These are phyloP conservation scores for Aspergillus sojae DNA, from an alignment of 2,329 filamentous ascomycete genomes.

Conservation along the genomic window DNA sequence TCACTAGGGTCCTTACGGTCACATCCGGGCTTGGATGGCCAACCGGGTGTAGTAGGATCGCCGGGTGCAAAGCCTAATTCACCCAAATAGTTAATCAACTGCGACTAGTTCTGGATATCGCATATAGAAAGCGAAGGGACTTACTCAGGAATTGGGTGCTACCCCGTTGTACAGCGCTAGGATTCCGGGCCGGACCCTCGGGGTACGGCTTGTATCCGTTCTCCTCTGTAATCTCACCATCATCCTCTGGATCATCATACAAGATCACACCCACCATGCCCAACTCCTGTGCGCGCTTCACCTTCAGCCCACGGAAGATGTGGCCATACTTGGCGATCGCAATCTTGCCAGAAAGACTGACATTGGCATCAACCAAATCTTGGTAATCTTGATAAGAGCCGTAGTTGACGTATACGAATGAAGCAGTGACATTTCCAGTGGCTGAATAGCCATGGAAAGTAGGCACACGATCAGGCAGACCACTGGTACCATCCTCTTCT, in stretches of 20 bases:
- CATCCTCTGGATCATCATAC: constrained; percentile 87
- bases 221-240: constrained; percentile 76
- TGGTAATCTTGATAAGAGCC: constrained; percentile 85
- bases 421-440: constrained; percentile 84
- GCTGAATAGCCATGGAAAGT: constrained; percentile 96
- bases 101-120: not conserved
- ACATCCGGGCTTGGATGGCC: constrained; percentile 86
- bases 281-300: constrained; percentile 87
- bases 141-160: constrained; percentile 80
- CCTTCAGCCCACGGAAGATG: constrained; percentile 86
- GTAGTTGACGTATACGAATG: constrained; percentile 88
- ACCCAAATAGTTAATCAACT: constrained; percentile 3
- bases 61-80: constrained; percentile 59
- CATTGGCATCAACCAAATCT: constrained; percentile 73
- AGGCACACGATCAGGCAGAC: constrained; percentile 72
- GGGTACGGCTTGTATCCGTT: constrained; percentile 82
- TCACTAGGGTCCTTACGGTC: constrained; percentile 71
- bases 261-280: constrained; percentile 85
- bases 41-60: constrained; percentile 90
- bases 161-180: constrained; percentile 86
- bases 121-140: constrained; percentile 30
- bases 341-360: constrained; percentile 81
- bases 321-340: constrained; percentile 82
- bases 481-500: constrained; percentile 78
- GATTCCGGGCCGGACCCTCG: constrained; percentile 81